Conservation (phyloP, 2,329 filamentous ascomycete species). For the Cladosporium austrohemisphaericum region DNA sequence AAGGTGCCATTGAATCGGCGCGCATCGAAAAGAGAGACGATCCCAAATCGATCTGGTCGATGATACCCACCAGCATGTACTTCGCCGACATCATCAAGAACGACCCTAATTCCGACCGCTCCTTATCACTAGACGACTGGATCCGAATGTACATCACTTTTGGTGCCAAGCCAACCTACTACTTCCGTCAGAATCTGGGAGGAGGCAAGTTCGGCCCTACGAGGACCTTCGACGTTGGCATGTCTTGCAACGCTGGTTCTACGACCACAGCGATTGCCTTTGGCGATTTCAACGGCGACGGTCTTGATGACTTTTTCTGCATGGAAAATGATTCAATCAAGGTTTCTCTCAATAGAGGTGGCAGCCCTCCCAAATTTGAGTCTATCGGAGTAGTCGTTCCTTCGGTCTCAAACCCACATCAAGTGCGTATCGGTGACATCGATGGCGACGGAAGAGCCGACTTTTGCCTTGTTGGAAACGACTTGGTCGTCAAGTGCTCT, state of each 20-base stretch:
- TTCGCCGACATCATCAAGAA: neutral
- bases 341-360: neutral
- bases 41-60: neutral
- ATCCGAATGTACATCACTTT: neutral
- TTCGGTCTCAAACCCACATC: neutral
- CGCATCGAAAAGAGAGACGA: neutral
- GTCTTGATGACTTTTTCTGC: neutral
- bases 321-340: neutral
- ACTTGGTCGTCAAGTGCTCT: neutral
- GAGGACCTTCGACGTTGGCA: neutral
- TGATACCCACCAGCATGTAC: neutral
- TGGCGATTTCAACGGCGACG: neutral
- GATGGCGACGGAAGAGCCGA: neutral
- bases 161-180: neutral
- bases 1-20: neutral
- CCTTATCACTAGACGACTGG: neutral
- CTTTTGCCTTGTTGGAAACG: neutral
- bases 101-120: neutral
- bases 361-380: neutral
- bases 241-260: neutral
- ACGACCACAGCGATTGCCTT: neutral
- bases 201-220: neutral
- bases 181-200: neutral
- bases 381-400: neutral
- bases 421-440: neutral